Evolutionary conservation across 257 asterid genomes (phyloP), one percentile per base, ranked within the genome.

Genomic region (Fraxinus cuspidata): DNA sequence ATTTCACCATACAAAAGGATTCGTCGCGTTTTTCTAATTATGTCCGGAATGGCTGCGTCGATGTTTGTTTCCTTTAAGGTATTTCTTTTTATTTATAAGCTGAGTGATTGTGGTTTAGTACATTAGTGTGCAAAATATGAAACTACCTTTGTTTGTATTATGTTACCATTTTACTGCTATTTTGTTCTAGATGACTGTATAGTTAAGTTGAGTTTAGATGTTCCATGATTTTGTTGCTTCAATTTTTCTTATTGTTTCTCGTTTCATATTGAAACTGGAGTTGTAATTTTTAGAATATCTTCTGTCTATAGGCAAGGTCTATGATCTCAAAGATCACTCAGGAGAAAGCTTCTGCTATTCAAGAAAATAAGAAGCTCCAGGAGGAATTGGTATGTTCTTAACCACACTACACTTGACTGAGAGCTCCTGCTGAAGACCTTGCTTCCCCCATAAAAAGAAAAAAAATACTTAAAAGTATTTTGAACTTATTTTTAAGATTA

Each of bases 351-450:
- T 78, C 87, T 60, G 87, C 88, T n/a, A 58, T 81, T 71, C 81
- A 88, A 78, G 89, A 86, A 81, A 93, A 90, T 78, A 84, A 86
- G 83, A 87, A 86, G 86, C 92, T 90, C 67, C 83, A 82, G 35
- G 84, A 78, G 18, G 97, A 93, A 85, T 74, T 93, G 98, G 98
- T 93, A 90, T 21, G 82, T 25, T n/a, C 47, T 72, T 51, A 56
- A 60, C 63, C 74, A 66, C 69, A 70, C n/a, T 64, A 18, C 65
- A 68, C 56, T 74, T 80, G 49, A 42, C n/a, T 35, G 35, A 6
- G 18, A 25, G 32, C 37, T 53, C 56, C 60, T 38, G 29, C 19
- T 40, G 60, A 6, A 21, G 65, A n/a, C 21, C 27, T 56, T 56
- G 65, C 32, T 60, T 21, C 5, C 18, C 68, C 29, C 32, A 25